Base-by-base conservation (phyloP, 2,329 filamentous ascomycete species). In the Didymella keratinophila region DNA sequence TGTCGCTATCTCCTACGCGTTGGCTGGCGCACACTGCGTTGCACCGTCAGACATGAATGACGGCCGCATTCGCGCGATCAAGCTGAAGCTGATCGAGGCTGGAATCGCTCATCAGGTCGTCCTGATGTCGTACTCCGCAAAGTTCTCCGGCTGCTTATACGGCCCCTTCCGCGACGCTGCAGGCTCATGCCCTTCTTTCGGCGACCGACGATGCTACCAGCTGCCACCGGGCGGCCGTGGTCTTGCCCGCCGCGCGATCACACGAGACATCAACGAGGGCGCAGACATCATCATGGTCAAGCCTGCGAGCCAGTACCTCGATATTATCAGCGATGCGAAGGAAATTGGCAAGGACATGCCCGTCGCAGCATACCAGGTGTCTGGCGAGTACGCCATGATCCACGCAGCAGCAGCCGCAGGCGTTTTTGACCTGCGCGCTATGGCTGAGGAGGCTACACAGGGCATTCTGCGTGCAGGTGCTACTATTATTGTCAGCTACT, bases 251-350 rank as follows among this genome's bases (percentile, higher is more conserved):
- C 87, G 95, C 67, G 95, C 95, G 47, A 97, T 99, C 65, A 81
- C 87, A 39, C 87, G 95, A 67, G 95, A 99, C 75, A 94, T 99
- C 67, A 85, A 84, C 64, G 95, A 99, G 79, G 95, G 95, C 25
- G 95, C 95, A 20, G 95, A 99, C 73, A 92, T 97, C 68, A 97
- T 99, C 79, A 97, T 99, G 94, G 95, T 99, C 62, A 99, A 99
- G 84, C 95, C 95, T 2, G 95, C 95, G 10, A 91, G 91, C 70
- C 92, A 94, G 78, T 99, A 97, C 76, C 85, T 99, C 44, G 95
- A 99, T 78, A 97, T 99, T 71, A 98, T 99, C 77, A 92, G 91
- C 67, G 95, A 99, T 74, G 95, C 95, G 52, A 98, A 97, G 82
- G 93, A 97, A 52, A 85, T 98, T 52, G 94, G 92, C 58, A 90